Conservation (phyloP, 1,284 basidiomycete species). For the Puccinia horiana region DNA sequence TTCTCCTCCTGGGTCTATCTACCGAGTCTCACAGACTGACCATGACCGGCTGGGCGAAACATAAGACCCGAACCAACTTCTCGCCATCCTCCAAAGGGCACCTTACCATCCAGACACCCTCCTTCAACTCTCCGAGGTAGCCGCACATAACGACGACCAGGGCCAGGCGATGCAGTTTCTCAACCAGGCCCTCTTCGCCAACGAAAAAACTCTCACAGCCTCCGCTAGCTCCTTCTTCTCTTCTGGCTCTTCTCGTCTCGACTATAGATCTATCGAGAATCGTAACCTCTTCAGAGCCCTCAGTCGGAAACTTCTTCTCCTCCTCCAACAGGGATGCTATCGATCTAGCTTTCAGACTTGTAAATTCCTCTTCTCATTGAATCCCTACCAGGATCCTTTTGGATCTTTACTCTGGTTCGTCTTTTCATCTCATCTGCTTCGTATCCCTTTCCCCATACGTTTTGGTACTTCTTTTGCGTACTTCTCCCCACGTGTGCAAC, state of each 20-base stretch:
- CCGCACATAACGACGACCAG: constrained; percentile 55
- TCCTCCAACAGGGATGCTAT: constrained; percentile 80
- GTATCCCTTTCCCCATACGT: background rate
- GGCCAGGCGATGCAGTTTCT: constrained; percentile 78
- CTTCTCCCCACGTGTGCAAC: background rate
- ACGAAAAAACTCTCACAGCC: constrained; percentile 65
- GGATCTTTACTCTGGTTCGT: constrained; percentile 74
- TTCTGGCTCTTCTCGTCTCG: constrained; percentile 76
- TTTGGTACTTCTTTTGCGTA: background rate
- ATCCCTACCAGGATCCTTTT: constrained; percentile 70
- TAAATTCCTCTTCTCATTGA: constrained; percentile 68
- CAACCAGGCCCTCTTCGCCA: constrained; percentile 81
- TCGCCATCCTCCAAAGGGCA: constrained; percentile 61
- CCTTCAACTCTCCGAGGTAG: constrained; percentile 71
- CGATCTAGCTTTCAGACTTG: constrained; percentile 86
- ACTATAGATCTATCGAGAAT: constrained; percentile 81
- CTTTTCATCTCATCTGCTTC: background rate
- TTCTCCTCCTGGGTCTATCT: background rate
- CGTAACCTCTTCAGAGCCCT: constrained; percentile 72
- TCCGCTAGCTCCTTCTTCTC: constrained; percentile 58
- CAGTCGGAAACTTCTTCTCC: constrained; percentile 52
- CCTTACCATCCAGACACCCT: constrained; percentile 87
- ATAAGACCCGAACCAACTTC: constrained; percentile 61
- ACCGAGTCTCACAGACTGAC: background rate
- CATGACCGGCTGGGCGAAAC: background rate